Conservation (phyloP, 495 filamentous ascomycete genomes). For the Bathelium albidoporum region DNA sequence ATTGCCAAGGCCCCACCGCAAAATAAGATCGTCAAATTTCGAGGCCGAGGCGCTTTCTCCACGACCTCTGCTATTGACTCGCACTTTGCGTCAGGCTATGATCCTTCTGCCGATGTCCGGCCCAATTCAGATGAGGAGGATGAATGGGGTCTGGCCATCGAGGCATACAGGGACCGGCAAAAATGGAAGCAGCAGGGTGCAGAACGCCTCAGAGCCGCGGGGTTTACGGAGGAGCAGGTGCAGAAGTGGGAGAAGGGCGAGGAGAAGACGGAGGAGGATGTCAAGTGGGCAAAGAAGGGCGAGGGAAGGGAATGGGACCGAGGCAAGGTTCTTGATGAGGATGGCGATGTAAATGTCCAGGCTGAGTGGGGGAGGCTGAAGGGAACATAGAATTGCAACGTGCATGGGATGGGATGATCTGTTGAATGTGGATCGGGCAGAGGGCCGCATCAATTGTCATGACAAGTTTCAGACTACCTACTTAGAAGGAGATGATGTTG, state of each 20-base stretch:
- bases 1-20: conserved; percentile 26
- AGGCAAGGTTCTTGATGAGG: conserved; percentile 62
- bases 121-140: conserved; percentile 43
- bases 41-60: conserved; percentile 65
- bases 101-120: conserved; percentile 63
- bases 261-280: conserved; percentile 51
- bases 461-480: too few relatives aligned
- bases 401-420: too few relatives aligned
- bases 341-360: conserved; percentile 47
- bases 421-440: too few relatives aligned
- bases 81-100: conserved; percentile 68
- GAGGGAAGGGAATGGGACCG: conserved; percentile 87
- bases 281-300: conserved; percentile 69
- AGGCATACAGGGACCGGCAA: conserved; percentile 69
- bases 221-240: conserved; percentile 69
- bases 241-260: conserved; percentile 65
- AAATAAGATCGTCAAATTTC: conserved; percentile 41
- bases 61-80: conserved; percentile 60
- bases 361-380: conserved; percentile 26
- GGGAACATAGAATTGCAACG: neutral
- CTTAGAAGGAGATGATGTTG: too few relatives aligned
- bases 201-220: conserved; percentile 64
- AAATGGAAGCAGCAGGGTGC: conserved; percentile 73
- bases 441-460: too few relatives aligned
- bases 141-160: conserved; percentile 77